Conservation (phyloP, 83 land plant genomes). For the Picea abies region DNA sequence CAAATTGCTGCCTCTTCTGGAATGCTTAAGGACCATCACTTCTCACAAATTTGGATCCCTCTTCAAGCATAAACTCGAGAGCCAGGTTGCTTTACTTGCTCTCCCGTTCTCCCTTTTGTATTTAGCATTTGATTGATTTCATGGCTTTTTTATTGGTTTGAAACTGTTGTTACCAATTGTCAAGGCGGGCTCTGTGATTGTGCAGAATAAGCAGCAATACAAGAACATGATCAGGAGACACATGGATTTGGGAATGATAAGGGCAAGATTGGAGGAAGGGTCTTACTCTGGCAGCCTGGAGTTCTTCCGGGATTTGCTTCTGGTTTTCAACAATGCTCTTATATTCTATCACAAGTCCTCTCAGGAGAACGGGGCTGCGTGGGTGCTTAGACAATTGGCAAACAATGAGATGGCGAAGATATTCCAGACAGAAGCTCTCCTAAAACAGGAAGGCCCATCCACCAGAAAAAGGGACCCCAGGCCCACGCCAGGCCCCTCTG, state of each 20-base stretch:
- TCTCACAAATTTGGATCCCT: constrained; percentile 42
- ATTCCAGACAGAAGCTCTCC: constrained; percentile 7
- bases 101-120: neutral
- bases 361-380: constrained; percentile 51
- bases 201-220: constrained; percentile 70
- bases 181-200: constrained; percentile 9
- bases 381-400: constrained; percentile 28
- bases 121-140: neutral
- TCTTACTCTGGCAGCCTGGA: constrained; percentile 51
- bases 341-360: constrained; percentile 60
- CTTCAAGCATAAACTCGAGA: constrained; percentile 61
- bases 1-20: constrained; percentile 44
- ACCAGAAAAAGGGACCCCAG: constrained; percentile 9
- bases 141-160: neutral
- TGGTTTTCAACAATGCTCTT: constrained; percentile 67
- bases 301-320: constrained; percentile 70
- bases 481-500: neutral
- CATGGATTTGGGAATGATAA: constrained; percentile 64
- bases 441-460: constrained; percentile 13
- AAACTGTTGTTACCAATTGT: neutral
- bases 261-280: constrained; percentile 52
- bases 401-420: constrained; percentile 10
- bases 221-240: constrained; percentile 55
- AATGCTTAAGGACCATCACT: constrained; percentile 41
- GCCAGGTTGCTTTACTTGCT: constrained; percentile 41